A percentile compares a stretch with the other conserved stretches of the same genome.
phyloP scores from a whole-genome alignment of 768 basidiomycete species.

The Glaciozyma antarctica region DNA sequence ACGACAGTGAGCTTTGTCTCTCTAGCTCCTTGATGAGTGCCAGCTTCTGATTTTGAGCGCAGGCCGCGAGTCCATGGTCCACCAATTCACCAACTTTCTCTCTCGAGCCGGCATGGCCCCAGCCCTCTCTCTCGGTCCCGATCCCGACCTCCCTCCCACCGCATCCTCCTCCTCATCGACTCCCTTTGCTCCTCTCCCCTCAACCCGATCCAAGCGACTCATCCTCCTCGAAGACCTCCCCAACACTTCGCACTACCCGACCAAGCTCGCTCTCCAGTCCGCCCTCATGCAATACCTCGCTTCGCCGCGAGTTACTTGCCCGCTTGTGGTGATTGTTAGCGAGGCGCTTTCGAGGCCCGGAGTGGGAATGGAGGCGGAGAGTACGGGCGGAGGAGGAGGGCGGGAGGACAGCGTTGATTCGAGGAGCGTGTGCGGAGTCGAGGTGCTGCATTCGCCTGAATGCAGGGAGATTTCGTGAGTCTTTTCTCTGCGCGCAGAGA shows the following conservation, averaged over 20 bases:
- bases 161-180: neutral
- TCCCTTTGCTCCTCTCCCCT: neutral
- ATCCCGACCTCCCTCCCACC: neutral
- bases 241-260: slow-evolving; percentile 66
- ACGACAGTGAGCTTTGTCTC: neutral
- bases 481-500: neutral
- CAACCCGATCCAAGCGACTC: slow-evolving; percentile 5
- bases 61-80: slow-evolving; percentile 26
- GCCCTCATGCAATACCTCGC: slow-evolving; percentile 46
- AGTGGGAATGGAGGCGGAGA: slow-evolving; percentile 37
- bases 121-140: slow-evolving; percentile 41
- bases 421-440: slow-evolving; percentile 59
- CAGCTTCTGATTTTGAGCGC: neutral
- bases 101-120: slow-evolving; percentile 61
- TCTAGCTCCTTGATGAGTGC: neutral
- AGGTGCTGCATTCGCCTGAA: slow-evolving; percentile 59
- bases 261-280: slow-evolving; percentile 62
- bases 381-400: slow-evolving; percentile 44
- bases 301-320: slow-evolving; percentile 42
- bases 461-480: slow-evolving; percentile 70
- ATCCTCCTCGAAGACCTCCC: slow-evolving; percentile 50
- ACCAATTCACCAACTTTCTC: slow-evolving; percentile 31
- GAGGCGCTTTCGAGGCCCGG: slow-evolving; percentile 59
- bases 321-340: slow-evolving; percentile 72
- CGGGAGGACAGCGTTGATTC: slow-evolving; percentile 55